Percentiles rank a stretch among this genome's conserved stretches.
Evolutionary conservation across 768 basidiomycete species (phyloP).

Genomic region (Termitomyces sp.): DNA sequence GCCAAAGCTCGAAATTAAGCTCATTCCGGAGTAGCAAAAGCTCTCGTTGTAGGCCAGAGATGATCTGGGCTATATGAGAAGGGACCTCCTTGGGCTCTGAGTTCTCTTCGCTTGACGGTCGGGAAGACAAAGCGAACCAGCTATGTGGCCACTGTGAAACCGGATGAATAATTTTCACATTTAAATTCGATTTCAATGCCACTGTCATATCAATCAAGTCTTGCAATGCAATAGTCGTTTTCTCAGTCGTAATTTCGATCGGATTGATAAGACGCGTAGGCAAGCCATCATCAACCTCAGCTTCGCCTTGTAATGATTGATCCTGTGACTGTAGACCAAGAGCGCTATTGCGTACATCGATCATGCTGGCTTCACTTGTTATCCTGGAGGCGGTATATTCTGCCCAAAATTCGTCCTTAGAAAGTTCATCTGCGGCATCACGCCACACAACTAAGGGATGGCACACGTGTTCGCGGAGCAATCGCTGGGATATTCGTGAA

Average conservation of each 20-base stretch:
- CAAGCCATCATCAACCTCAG: slow-evolving; percentile 7
- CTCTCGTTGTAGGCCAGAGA: slow-evolving; percentile 71
- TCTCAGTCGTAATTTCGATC: slow-evolving; percentile 30
- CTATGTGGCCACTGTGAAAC: slow-evolving; percentile 46
- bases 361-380: slow-evolving; percentile 61
- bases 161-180: slow-evolving; percentile 53
- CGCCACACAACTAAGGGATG: slow-evolving; percentile 70
- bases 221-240: slow-evolving; percentile 53
- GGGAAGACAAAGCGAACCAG: slow-evolving; percentile 31
- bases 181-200: slow-evolving; percentile 64
- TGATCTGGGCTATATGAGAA: slow-evolving; percentile 52
- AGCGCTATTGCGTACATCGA: slow-evolving; percentile 53
- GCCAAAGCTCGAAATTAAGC: slow-evolving; percentile 82
- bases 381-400: slow-evolving; percentile 57
- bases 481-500: slow-evolving; percentile 33
- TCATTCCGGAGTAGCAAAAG: slow-evolving; percentile 71
- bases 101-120: slow-evolving; percentile 12
- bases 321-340: slow-evolving; percentile 38
- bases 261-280: slow-evolving; percentile 26
- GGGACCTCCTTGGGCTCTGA: slow-evolving; percentile 24
- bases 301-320: neutral
- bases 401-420: slow-evolving; percentile 61
- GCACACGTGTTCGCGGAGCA: slow-evolving; percentile 66
- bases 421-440: slow-evolving; percentile 59
- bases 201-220: slow-evolving; percentile 72